Evolutionary conservation across 1,284 basidiomycete species (phyloP), one percentile per base, ranked within the genome.

Genomic region (Fomitopsis betulina): DNA sequence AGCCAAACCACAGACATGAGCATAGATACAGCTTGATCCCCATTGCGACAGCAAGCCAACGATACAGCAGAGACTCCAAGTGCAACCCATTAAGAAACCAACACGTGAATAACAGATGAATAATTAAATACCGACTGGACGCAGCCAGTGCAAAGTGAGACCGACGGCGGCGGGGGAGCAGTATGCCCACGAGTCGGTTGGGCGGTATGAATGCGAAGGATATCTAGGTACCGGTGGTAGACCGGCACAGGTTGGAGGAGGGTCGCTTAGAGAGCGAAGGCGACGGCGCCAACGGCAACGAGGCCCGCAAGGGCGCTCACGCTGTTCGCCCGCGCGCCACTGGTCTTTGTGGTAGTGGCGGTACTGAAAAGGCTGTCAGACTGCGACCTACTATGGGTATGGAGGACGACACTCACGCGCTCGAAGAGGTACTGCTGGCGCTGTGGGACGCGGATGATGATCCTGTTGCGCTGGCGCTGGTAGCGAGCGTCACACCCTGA

Each of bases 401-500:
- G 43, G 1, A 27, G 30, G 21, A n/a, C 15, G 50, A 25, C 27
- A 49, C 53, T 52, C 39, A 55, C 49, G 58, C 38, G 40, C 50
- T 32, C 47, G 51, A 52, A 53, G 51, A 52, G 54, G 45, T 35
- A 32, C 53, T 59, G 21, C 50, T 56, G 10, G 60, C 21, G 52
- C 38, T 27, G 17, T 5, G 32, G 3, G 54, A 45, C 27, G 56
- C 43, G n/a, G 59, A 55, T 8, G 64, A 53, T 4, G 27, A 30
- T 8, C 27, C 27, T n/a, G 67, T 53, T 5, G 57, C 32, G 38
- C 57, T 55, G 52, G 52, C 30, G 40, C 57, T 33, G 38, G 60
- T 54, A 3, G 72, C 76, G 58, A 84, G 68, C 2, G 78, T 83
- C 9, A 85, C 79, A 57, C 82, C 81, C 82, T 83, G 52, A 0